These are phyloP conservation scores for Phytophthora melonis DNA, from an alignment of 352 stramenopile genomes.

Conservation along the genomic window DNA sequence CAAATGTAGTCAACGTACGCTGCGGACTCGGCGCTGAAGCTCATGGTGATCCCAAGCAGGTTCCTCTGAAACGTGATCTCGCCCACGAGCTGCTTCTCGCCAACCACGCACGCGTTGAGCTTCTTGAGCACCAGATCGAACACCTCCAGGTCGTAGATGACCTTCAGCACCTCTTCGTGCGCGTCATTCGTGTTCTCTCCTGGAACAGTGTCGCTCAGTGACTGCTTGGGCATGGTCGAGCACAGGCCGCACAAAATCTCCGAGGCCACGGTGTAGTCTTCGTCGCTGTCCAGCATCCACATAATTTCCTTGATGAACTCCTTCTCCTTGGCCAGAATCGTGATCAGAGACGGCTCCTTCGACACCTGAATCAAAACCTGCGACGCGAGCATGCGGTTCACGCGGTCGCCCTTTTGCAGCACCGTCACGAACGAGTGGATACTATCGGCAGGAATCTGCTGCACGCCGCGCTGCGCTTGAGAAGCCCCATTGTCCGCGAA, in stretches of 20 bases:
- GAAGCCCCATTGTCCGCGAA: conserved; percentile 52
- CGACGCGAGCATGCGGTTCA: conserved; percentile 77
- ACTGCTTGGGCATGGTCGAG: conserved; percentile 52
- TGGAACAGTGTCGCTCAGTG: conserved; percentile 18
- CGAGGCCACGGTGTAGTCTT: conserved; percentile 75
- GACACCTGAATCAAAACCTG: conserved; percentile 76
- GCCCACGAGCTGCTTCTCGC: conserved; percentile 73
- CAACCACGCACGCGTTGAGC: conserved; percentile 72
- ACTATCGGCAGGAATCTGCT: conserved; percentile 61
- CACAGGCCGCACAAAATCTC: conserved; percentile 79
- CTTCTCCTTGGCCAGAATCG: conserved; percentile 56
- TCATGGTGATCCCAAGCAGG: conserved; percentile 79
- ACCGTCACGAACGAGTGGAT: conserved; percentile 75
- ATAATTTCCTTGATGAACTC: conserved; percentile 79
- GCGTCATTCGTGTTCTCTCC: conserved; percentile 29
- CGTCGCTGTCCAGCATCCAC: conserved; percentile 76
- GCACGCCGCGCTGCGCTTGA: conserved; percentile 45
- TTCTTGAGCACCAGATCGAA: conserved; percentile 77
- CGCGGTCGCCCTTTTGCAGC: conserved; percentile 63
- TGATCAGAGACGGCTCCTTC: conserved; percentile 67
- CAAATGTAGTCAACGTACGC: conserved; percentile 73
- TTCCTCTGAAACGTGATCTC: conserved; percentile 86
- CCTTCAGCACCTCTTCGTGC: conserved; percentile 59
- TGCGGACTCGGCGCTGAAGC: conserved; percentile 67
- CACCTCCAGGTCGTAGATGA: conserved; percentile 68